These are phyloP conservation scores for Pyricularia grisea DNA, from an alignment of 2,329 filamentous ascomycete genomes.

Conservation along the genomic window DNA sequence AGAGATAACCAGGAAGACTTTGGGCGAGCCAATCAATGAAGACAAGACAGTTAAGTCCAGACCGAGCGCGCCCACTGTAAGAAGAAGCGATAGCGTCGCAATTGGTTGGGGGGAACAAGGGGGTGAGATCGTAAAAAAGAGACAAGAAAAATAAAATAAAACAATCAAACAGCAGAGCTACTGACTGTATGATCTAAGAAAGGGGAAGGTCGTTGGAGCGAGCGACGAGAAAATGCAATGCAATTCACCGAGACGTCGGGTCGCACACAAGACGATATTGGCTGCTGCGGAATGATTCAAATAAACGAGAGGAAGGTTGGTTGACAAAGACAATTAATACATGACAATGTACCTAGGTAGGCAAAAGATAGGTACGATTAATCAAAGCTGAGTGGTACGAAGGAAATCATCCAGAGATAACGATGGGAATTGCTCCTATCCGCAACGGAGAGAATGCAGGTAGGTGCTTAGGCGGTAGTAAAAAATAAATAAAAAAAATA, in stretches of 20 bases:
- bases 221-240: neutral
- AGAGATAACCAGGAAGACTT: neutral
- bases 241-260: neutral
- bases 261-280: neutral
- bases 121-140: neutral
- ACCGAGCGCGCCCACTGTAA: neutral
- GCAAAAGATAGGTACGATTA: neutral
- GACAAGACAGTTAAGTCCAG: neutral
- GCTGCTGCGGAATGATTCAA: neutral
- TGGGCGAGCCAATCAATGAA: neutral
- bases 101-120: neutral
- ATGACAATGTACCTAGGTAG: neutral
- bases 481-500: neutral
- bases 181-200: neutral
- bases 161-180: neutral
- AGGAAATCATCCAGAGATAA: neutral
- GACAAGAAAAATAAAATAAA: constrained; percentile 1
- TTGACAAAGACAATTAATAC: neutral
- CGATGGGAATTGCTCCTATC: neutral
- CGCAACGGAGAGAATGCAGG: neutral
- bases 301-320: neutral
- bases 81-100: neutral
- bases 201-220: neutral
- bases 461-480: neutral
- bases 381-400: neutral